These are phyloP conservation scores for Digitaria exilis DNA, from an alignment of 202 grass and related monocot genomes.

Conservation along the genomic window DNA sequence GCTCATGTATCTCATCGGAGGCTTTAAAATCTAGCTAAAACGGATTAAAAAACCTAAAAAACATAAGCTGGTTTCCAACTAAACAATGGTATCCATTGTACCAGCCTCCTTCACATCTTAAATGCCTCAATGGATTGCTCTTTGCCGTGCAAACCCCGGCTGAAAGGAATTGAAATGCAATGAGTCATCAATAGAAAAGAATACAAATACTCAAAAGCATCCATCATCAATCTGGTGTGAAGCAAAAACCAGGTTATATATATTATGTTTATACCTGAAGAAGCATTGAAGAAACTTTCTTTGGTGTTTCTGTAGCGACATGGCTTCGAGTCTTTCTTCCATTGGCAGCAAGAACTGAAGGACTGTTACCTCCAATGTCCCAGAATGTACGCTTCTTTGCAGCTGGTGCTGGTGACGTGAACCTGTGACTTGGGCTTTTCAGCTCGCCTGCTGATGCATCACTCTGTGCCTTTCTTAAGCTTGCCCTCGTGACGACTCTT, in stretches of 20 bases:
- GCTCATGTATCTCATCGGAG: not conserved
- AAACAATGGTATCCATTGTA: not conserved
- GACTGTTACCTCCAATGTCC: conserved; percentile 84
- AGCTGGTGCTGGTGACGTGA: conserved; percentile 66
- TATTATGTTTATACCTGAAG: conserved; percentile 72
- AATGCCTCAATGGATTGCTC: conserved; percentile 46
- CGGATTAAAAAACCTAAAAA: conserved; percentile 26
- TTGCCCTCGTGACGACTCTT: conserved; percentile 66
- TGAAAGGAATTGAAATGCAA: conserved; percentile 64
- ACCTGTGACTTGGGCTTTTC: conserved; percentile 74
- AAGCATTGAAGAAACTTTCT: conserved; percentile 70
- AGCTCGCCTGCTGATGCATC: conserved; percentile 56
- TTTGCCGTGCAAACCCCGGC: conserved; percentile 80
- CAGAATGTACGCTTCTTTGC: conserved; percentile 95
- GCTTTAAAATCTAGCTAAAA: conserved; percentile 29
- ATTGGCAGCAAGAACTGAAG: conserved; percentile 72
- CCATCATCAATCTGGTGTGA: conserved; percentile 39
- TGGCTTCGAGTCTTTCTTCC: conserved; percentile 90
- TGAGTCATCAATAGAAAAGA: conserved; percentile 43
- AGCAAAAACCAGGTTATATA: conserved; percentile 31
- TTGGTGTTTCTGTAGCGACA: conserved; percentile 59
- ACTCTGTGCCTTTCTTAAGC: conserved; percentile 54
- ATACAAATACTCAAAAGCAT: conserved; percentile 41
- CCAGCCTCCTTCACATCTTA: conserved; percentile 28
- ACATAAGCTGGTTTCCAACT: conserved; percentile 3